These are phyloP conservation scores for Amorphotheca resinae DNA, from an alignment of 495 filamentous ascomycete species.

Conservation along the genomic window DNA sequence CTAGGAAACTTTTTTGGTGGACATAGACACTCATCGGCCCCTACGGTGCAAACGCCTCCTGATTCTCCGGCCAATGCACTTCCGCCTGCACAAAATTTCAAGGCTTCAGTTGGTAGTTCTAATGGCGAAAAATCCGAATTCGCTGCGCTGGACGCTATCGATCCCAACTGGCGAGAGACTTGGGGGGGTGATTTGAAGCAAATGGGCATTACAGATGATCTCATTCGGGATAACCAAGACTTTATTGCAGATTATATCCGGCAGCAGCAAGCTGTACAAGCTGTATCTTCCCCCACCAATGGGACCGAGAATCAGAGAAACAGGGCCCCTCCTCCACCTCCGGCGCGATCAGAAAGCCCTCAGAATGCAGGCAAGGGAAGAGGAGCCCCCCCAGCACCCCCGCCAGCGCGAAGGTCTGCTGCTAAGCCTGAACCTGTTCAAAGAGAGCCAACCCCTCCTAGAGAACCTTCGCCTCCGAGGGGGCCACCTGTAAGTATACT, in stretches of 20 bases:
- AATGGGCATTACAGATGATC: conserved; percentile 87
- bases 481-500: conserved; percentile 23
- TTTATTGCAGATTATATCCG: conserved; percentile 90
- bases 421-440: conserved; percentile 27
- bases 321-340: conserved; percentile 43
- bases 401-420: conserved; percentile 54
- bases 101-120: conserved; percentile 28
- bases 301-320: conserved; percentile 35
- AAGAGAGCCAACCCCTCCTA: conserved; percentile 41
- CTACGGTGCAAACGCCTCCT: conserved; percentile 34
- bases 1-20: conserved; percentile 58
- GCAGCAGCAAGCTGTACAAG: conserved; percentile 53
- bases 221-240: conserved; percentile 83
- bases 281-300: conserved; percentile 19
- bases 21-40: conserved; percentile 53
- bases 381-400: conserved; percentile 74
- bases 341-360: conserved; percentile 23
- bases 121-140: conserved; percentile 37
- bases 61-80: conserved; percentile 35
- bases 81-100: conserved; percentile 30
- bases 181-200: conserved; percentile 63
- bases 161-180: conserved; percentile 74
- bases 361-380: conserved; percentile 19
- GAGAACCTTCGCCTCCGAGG: conserved; percentile 42
- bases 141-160: conserved; percentile 64